phyloP scores from a whole-genome alignment of 2,329 filamentous ascomycete genomes.

The Blastomyces emzantsi region DNA sequence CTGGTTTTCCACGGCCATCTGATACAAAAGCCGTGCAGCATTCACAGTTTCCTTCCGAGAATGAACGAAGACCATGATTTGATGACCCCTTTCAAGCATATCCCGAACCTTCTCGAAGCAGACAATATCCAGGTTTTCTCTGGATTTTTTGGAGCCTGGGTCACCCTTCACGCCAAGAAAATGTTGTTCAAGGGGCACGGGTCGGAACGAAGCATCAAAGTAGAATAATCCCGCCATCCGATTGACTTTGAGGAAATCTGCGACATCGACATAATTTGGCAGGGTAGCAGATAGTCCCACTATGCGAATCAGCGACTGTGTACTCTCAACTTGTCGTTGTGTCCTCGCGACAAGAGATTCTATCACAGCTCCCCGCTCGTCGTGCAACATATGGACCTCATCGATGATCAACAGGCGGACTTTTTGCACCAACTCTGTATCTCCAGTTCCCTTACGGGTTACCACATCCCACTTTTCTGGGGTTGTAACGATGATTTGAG shows the following conservation, averaged over 20 bases:
- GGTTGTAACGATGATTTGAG: conserved; percentile 96
- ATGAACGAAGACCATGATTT: conserved; percentile 99
- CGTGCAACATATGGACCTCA: conserved; percentile 98
- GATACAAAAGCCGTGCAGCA: conserved; percentile 74
- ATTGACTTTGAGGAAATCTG: conserved; percentile 95
- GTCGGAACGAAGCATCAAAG: conserved; percentile 91
- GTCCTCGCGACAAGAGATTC: conserved; percentile 94
- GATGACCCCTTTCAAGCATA: conserved; percentile 86
- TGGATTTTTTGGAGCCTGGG: conserved; percentile 65
- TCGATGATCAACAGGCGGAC: conserved; percentile 94
- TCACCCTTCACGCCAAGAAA: conserved; percentile 77
- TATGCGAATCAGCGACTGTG: conserved; percentile 92
- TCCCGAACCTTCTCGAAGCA: conserved; percentile 91
- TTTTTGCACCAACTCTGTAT: conserved; percentile 96
- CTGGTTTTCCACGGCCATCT: conserved; percentile 74
- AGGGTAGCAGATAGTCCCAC: conserved; percentile 91
- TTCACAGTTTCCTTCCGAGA: conserved; percentile 88
- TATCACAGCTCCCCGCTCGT: conserved; percentile 90
- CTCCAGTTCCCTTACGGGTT: conserved; percentile 90
- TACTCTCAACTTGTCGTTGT: conserved; percentile 93
- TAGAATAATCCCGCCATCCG: conserved; percentile 89
- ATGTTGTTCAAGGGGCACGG: conserved; percentile 92
- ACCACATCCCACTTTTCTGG: conserved; percentile 99
- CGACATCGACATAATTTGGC: conserved; percentile 93
- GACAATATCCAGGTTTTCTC: conserved; percentile 79